A percentile compares a stretch with the other conserved stretches of the same genome.
Evolutionary conservation across 768 basidiomycete genomes (phyloP).

Genomic region (Tricholoma matsutake): DNA sequence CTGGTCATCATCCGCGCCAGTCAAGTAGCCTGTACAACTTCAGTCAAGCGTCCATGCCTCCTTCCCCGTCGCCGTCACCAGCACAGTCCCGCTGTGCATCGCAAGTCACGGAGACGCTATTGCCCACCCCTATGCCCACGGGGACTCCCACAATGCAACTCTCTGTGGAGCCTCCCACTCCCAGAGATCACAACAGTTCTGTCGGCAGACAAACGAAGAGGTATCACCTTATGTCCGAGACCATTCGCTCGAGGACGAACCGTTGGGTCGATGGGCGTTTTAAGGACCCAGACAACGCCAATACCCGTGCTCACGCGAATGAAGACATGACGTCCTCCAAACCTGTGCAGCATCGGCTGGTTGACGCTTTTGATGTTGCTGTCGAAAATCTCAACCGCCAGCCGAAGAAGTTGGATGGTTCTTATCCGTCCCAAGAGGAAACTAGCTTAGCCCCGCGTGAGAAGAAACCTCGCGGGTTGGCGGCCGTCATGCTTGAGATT

Average conservation of each 20-base stretch:
- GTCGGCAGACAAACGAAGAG: conserved; percentile 26
- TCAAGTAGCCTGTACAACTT: conserved; percentile 56
- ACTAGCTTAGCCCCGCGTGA: conserved; percentile 9
- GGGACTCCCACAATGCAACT: conserved; percentile 27
- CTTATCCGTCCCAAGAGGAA: conserved; percentile 4
- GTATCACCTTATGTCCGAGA: conserved; percentile 43
- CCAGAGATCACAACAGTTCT: conserved; percentile 24
- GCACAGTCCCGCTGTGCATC: conserved; percentile 8
- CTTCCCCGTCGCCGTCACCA: conserved; percentile 26
- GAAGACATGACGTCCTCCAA: conserved; percentile 12
- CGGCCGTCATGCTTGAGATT: conserved; percentile 57
- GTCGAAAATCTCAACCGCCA: conserved; percentile 36
- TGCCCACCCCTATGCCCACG: conserved; percentile 16
- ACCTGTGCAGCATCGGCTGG: conserved; percentile 39
- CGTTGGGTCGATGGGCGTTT: conserved; percentile 61
- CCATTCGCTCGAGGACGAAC: conserved; percentile 54
- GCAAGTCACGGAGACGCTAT: conserved; percentile 9
- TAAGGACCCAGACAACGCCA: conserved; percentile 21
- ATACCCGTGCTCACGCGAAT: conserved; percentile 3
- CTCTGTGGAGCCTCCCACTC: conserved; percentile 42
- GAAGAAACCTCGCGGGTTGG: conserved; percentile 24
- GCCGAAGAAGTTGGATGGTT: not conserved
- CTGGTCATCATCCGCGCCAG: conserved; percentile 44
- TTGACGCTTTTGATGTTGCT: conserved; percentile 42
- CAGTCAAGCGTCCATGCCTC: conserved; percentile 40